A percentile compares a stretch with the other conserved stretches of the same genome.
phyloP scores from a whole-genome alignment of 1,284 basidiomycete species.

The Phylloporus sp. region DNA sequence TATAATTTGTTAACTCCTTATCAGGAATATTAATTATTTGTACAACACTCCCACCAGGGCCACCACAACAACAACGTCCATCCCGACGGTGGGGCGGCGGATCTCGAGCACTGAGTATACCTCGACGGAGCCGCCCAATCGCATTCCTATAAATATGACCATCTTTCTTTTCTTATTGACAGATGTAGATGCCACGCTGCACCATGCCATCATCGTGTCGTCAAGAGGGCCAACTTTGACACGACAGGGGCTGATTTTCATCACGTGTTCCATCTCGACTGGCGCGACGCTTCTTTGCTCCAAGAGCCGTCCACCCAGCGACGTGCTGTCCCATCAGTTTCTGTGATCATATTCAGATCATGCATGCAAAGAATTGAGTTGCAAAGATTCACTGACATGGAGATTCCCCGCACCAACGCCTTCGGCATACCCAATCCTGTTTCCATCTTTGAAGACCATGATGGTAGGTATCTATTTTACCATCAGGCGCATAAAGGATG shows the following conservation, averaged over 20 bases:
- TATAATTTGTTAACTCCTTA: slow-evolving; percentile 22
- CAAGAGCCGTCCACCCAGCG: slow-evolving; percentile 14
- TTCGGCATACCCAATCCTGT: slow-evolving; percentile 27
- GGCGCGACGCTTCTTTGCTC: background rate
- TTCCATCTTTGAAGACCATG: slow-evolving; percentile 37
- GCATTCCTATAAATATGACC: too few species aligned
- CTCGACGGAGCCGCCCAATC: too few species aligned
- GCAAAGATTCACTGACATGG: slow-evolving; percentile 27
- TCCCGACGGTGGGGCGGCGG: too few species aligned
- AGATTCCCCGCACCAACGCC: slow-evolving; percentile 33
- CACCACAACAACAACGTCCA: background rate
- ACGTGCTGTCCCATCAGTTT: slow-evolving; percentile 30
- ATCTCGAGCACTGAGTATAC: too few species aligned
- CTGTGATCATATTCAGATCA: slow-evolving; percentile 15
- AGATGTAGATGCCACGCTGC: background rate
- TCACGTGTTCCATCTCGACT: slow-evolving; percentile 14
- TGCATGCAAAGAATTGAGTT: background rate
- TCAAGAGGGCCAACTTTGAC: background rate
- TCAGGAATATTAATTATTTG: slow-evolving; percentile 10
- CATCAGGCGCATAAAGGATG: background rate
- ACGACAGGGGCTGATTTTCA: slow-evolving; percentile 20
- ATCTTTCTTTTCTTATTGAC: background rate
- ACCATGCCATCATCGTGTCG: background rate
- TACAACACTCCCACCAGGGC: background rate
- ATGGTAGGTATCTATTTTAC: slow-evolving; percentile 27